A percentile compares a stretch with the other conserved stretches of the same genome.
Evolutionary conservation across 371 early-diverging fungal genomes (phyloP).

Genomic region (Chytridiales sp.): DNA sequence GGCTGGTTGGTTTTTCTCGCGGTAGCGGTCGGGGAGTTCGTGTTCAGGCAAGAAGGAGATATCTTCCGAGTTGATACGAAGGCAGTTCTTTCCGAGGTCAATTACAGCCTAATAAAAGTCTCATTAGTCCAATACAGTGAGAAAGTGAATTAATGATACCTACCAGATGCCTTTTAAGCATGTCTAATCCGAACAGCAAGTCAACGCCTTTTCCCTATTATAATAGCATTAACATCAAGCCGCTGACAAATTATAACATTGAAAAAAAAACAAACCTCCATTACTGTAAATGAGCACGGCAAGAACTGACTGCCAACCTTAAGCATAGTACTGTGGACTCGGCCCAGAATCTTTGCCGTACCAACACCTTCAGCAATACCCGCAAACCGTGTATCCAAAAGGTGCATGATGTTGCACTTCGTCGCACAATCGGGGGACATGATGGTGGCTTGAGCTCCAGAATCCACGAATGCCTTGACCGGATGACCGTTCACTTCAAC

Average conservation of each 20-base stretch:
- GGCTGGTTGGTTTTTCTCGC: slow-evolving; percentile 26
- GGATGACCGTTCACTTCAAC: slow-evolving; percentile 83
- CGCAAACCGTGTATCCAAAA: slow-evolving; percentile 85
- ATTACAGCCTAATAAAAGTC: slow-evolving; percentile 68
- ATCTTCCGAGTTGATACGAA: slow-evolving; percentile 77
- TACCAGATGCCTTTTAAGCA: slow-evolving; percentile 77
- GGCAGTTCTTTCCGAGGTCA: slow-evolving; percentile 77
- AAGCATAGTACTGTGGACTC: slow-evolving; percentile 88
- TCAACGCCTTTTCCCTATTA: slow-evolving; percentile 82
- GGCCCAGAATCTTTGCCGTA: slow-evolving; percentile 90
- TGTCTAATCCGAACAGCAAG: slow-evolving; percentile 92
- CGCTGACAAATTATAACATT: slow-evolving; percentile 5
- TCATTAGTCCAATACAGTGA: background rate
- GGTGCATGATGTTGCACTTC: slow-evolving; percentile 63
- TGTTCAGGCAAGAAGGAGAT: slow-evolving; percentile 90
- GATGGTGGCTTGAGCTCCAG: slow-evolving; percentile 96
- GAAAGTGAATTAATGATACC: background rate
- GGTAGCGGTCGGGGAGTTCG: slow-evolving; percentile 75
- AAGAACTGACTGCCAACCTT: slow-evolving; percentile 71
- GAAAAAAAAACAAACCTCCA: slow-evolving; percentile 58
- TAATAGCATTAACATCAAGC: background rate
- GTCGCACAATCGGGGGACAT: slow-evolving; percentile 54
- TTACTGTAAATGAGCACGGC: slow-evolving; percentile 87
- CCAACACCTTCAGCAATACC: slow-evolving; percentile 96
- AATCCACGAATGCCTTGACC: slow-evolving; percentile 94